Percentiles rank a stretch among this genome's conserved stretches.
Conservation (phyloP, 345 rosid species). For the Eucalyptus leucophloia region DNA sequence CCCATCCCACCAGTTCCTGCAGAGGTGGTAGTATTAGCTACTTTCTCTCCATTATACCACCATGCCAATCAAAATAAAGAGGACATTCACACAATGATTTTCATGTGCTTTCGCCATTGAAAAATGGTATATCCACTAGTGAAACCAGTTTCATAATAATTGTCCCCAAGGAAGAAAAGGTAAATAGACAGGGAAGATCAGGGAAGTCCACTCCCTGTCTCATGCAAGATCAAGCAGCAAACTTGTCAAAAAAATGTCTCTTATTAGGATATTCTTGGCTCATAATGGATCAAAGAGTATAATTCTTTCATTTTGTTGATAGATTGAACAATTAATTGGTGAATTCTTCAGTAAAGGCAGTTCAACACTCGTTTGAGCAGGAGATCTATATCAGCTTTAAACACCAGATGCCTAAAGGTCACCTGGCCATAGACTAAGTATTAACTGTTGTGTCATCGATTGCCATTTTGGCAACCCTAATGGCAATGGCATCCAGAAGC, state of each 20-base stretch:
- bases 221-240: not conserved
- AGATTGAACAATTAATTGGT: not conserved
- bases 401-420: not conserved
- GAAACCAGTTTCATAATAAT: not conserved
- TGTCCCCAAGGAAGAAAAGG: not conserved
- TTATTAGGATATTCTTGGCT: not conserved
- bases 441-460: not conserved
- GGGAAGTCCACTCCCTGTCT: not conserved
- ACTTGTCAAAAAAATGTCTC: not conserved
- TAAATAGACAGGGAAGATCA: not conserved
- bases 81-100: not conserved
- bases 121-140: not conserved
- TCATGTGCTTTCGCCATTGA: not conserved
- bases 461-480: not conserved
- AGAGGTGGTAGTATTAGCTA: not conserved
- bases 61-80: not conserved
- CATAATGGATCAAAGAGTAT: not conserved
- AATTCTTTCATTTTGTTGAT: not conserved
- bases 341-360: not conserved
- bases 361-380: not conserved
- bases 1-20: conserved; percentile 46
- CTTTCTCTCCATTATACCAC: not conserved
- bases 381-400: not conserved
- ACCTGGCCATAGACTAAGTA: not conserved
- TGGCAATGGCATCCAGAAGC: not conserved